Evolutionary conservation across 2,329 filamentous ascomycete genomes (phyloP).

Genomic region (Zasmidium cellare): DNA sequence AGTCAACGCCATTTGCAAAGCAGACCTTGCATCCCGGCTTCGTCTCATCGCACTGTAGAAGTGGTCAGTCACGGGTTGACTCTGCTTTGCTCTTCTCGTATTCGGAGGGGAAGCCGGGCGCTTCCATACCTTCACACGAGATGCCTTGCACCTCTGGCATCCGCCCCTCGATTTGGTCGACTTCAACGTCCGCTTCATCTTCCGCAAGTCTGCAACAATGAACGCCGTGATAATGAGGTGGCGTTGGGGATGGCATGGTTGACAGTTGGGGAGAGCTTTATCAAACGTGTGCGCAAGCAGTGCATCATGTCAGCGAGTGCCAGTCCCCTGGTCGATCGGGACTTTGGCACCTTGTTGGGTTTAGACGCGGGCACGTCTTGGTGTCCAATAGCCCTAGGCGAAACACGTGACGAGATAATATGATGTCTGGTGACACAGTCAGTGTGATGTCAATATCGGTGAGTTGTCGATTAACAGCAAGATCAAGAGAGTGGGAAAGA

Average conservation of each 20-base stretch:
- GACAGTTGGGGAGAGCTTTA: background rate
- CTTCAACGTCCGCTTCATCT: constrained; percentile 16
- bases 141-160: constrained; percentile 31
- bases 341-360: background rate
- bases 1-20: constrained; percentile 43
- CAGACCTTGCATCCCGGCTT: constrained; percentile 46
- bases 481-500: too few species aligned
- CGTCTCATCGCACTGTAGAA: constrained; percentile 41
- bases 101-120: constrained; percentile 30
- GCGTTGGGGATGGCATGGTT: background rate
- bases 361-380: background rate
- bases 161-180: constrained; percentile 32
- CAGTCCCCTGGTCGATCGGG: background rate
- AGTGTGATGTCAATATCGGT: too few species aligned
- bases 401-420: too few species aligned
- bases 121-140: constrained; percentile 18
- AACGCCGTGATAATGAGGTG: background rate
- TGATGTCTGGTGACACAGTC: too few species aligned
- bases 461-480: too few species aligned
- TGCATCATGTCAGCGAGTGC: background rate
- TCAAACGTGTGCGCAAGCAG: background rate
- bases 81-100: too few species aligned
- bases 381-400: too few species aligned
- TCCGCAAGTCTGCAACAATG: background rate
- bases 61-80: too few species aligned